A percentile compares a stretch with the other conserved stretches of the same genome.
Conservation (phyloP, 2,329 filamentous ascomycete species). For the Anthostomella pinea region DNA sequence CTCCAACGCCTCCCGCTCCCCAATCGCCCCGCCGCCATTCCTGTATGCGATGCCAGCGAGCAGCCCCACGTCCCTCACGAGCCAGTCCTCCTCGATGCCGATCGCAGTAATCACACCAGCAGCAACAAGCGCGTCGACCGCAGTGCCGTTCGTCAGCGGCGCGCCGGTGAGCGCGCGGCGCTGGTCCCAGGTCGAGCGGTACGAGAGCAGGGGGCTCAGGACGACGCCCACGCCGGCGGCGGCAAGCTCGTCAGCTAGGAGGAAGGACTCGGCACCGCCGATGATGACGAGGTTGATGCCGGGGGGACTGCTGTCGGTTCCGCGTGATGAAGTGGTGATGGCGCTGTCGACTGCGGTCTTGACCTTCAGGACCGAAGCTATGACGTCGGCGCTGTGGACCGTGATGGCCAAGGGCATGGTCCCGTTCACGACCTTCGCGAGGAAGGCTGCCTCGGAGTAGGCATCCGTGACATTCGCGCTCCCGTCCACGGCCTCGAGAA, state of each 20-base stretch:
- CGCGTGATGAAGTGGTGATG: conserved; percentile 21
- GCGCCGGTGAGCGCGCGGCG: conserved; percentile 61
- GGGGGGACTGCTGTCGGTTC: conserved; percentile 4
- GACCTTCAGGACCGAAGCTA: conserved; percentile 56
- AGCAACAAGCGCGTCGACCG: conserved; percentile 53
- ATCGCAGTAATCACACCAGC: conserved; percentile 59
- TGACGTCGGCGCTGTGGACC: conserved; percentile 61
- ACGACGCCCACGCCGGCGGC: conserved; percentile 56
- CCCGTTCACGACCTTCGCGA: conserved; percentile 53
- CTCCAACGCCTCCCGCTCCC: conserved; percentile 52
- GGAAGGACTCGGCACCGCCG: conserved; percentile 61
- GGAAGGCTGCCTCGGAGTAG: conserved; percentile 49
- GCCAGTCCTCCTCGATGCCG: conserved; percentile 60
- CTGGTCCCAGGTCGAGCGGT: conserved; percentile 56
- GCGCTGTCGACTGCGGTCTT: conserved; percentile 54
- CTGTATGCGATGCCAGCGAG: conserved; percentile 57
- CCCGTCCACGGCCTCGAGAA: conserved; percentile 8
- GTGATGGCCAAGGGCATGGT: conserved; percentile 54
- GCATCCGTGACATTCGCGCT: conserved; percentile 36
- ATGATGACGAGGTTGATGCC: conserved; percentile 54
- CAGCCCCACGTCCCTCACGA: conserved; percentile 57
- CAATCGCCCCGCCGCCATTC: conserved; percentile 55
- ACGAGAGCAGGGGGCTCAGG: conserved; percentile 57
- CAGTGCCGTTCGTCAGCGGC: conserved; percentile 64
- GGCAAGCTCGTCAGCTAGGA: conserved; percentile 58